Percentiles rank a stretch among this genome's conserved stretches.
These are phyloP conservation scores for Podospora comata DNA, from an alignment of 495 filamentous ascomycete species.

Conservation along the genomic window DNA sequence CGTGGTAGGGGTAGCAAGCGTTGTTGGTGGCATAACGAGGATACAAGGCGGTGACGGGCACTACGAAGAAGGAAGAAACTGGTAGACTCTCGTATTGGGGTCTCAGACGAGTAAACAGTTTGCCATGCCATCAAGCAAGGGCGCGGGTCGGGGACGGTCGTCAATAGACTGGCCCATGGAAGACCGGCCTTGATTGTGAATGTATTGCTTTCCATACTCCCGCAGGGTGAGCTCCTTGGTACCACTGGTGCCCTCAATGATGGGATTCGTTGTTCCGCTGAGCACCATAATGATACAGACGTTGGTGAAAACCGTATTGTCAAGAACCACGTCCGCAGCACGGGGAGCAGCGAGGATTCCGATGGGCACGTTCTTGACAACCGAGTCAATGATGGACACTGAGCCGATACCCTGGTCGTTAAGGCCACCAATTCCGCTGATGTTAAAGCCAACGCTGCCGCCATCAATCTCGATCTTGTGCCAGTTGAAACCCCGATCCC, in stretches of 20 bases:
- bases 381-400: slow-evolving; percentile 68
- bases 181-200: slow-evolving; percentile 32
- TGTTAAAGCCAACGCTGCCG: slow-evolving; percentile 25
- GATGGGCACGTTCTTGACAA: slow-evolving; percentile 56
- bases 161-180: slow-evolving; percentile 38
- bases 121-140: slow-evolving; percentile 44
- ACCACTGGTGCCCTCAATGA: slow-evolving; percentile 50
- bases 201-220: slow-evolving; percentile 62
- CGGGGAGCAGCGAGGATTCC: slow-evolving; percentile 61
- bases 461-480: slow-evolving; percentile 26
- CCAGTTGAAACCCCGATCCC: slow-evolving; percentile 61
- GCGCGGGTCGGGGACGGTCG: slow-evolving; percentile 45
- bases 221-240: slow-evolving; percentile 52
- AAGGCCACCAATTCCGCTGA: slow-evolving; percentile 40
- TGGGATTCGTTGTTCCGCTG: slow-evolving; percentile 34
- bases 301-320: slow-evolving; percentile 43
- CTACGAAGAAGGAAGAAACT: slow-evolving; percentile 44
- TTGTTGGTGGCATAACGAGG: background rate
- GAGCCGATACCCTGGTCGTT: slow-evolving; percentile 61
- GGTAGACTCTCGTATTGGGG: slow-evolving; percentile 56
- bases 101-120: slow-evolving; percentile 54
- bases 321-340: slow-evolving; percentile 41
- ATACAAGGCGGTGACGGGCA: background rate
- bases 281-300: slow-evolving; percentile 39
- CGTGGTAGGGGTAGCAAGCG: background rate